Evolutionary conservation across 116 monocot genomes (phyloP), one percentile per base, ranked within the genome.

Genomic region (Dioscorea cayenensis): DNA sequence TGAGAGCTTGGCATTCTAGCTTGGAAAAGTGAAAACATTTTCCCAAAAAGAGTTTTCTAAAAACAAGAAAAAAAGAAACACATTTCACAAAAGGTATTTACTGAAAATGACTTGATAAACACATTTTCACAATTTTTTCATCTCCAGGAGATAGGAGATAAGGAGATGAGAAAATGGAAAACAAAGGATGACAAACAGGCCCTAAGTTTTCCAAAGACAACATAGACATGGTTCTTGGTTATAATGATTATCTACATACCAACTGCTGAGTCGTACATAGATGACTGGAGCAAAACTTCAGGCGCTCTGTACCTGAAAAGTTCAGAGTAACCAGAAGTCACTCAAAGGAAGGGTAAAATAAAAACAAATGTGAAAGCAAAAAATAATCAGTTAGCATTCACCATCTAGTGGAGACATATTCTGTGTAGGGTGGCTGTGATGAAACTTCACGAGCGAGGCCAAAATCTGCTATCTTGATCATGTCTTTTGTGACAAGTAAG

Each of bases 201-300:
- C 6, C 60, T 6, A 5, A 6, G 21, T 60, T n/a, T n/a, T 19
- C 17, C 12, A 60, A 60, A n/a, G 18, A 43, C 43, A 43, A 43
- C 43, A 43, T 43, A 12, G 43, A 9, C 12, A 43, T 43, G 12
- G 11, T 43, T 43, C 7, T 43, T 43, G 43, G 43, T 43, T 43
- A 43, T 12, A 43, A 51, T 58, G 48, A 66, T 16, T 38, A 66
- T 6, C 36, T 14, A 90, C 90, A 81, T 28, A 90, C 90, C 90
- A 79, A 86, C 84, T 38, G 84, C 89, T 67, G 94, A 69, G 55
- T 75, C 89, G 79, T 99, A 99, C 23, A 80, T 37, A 80, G 89
- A 75, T 70, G 94, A 81, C 73, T 93, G 93, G 25, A 99, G 91
- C 65, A 99, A 78, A 77, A 99, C 92, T 84, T 99, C 94, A 78